These are phyloP conservation scores for Saccharum officinarum DNA, from an alignment of 176 grass and related monocot genomes.

Conservation along the genomic window DNA sequence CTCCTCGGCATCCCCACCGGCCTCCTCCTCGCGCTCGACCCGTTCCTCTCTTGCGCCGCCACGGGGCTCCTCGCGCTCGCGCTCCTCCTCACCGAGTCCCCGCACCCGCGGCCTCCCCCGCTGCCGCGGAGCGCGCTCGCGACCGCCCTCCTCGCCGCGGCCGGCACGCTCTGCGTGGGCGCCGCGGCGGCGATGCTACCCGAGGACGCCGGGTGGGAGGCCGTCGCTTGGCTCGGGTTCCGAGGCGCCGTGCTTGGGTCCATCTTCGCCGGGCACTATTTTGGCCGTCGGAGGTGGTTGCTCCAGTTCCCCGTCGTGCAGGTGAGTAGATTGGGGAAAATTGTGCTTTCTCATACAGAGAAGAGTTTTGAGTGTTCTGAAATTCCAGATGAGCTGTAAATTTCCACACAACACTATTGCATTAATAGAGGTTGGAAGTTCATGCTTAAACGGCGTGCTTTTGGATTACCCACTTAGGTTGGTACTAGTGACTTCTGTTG, in stretches of 20 bases:
- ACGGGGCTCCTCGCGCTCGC: constrained; percentile 61
- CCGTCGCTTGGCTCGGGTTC: constrained; percentile 41
- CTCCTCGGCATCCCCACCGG: constrained; percentile 26
- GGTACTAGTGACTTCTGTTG: not conserved
- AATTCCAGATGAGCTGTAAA: not conserved
- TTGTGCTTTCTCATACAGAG: constrained; percentile 31
- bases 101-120: constrained; percentile 45
- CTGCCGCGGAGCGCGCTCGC: constrained; percentile 34
- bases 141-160: constrained; percentile 31
- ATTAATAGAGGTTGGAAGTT: not conserved
- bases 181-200: constrained; percentile 25
- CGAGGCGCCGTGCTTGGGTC: constrained; percentile 49
- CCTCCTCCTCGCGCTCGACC: constrained; percentile 47
- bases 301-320: constrained; percentile 59
- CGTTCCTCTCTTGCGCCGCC: constrained; percentile 51
- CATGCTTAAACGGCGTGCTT: not conserved
- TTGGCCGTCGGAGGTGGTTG: constrained; percentile 50
- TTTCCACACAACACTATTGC: not conserved
- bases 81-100: constrained; percentile 48
- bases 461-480: constrained; percentile 12
- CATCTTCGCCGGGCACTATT: constrained; percentile 49
- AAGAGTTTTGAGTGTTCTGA: not conserved
- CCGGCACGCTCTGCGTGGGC: constrained; percentile 42
- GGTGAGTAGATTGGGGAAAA: constrained; percentile 44
- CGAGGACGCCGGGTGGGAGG: constrained; percentile 40